Evolutionary conservation across 768 basidiomycete species (phyloP), one percentile per base, ranked within the genome.

Genomic region (Omphalotus guepiniiformis): DNA sequence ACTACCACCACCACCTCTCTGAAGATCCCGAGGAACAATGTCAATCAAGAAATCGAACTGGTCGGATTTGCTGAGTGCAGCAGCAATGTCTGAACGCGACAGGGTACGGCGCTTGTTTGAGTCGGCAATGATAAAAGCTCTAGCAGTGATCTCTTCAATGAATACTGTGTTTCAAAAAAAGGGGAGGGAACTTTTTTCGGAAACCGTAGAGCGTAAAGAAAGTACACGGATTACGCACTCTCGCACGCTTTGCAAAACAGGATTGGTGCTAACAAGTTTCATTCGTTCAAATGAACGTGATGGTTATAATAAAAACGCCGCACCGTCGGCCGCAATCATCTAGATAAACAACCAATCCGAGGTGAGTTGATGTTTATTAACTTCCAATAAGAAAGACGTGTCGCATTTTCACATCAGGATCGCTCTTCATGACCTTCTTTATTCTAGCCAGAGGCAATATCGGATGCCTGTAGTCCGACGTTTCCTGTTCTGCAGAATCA

Each of bases 361-460:
- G 25, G 29, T 50, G 34, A 39, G 48, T 22, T 44, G 16, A 39
- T 23, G 27, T 27, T 40, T 23, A 56, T 26, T 35, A 30, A 29
- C 15, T 44, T 49, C 42, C 34, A 47, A 7, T 16, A 35, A 48
- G 18, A 53, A 35, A 35, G 43, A 37, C 61, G 15, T 15, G 11
- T 81, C n/a, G 60, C 62, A 95, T 93, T 80, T 93, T 93, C 53
- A 97, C 92, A 57, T 94, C 92, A 3, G 92, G 90, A 69, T 93
- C 93, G 64, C 88, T 94, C 75, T 98, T 97, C 91, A 97, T 96
- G 48, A 97, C 95, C 65, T 97, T 98, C 75, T 97, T 98, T 59
- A 98, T 96, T 62, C 96, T 74, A 15, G 96, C 96, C 25, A 99
- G 72, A 3, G 95, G 95, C 9, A 98, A 72, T 5, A 89, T 84